These are phyloP conservation scores for Metschnikowia dekortorum DNA, from an alignment of 805 yeast genomes.

Conservation along the genomic window DNA sequence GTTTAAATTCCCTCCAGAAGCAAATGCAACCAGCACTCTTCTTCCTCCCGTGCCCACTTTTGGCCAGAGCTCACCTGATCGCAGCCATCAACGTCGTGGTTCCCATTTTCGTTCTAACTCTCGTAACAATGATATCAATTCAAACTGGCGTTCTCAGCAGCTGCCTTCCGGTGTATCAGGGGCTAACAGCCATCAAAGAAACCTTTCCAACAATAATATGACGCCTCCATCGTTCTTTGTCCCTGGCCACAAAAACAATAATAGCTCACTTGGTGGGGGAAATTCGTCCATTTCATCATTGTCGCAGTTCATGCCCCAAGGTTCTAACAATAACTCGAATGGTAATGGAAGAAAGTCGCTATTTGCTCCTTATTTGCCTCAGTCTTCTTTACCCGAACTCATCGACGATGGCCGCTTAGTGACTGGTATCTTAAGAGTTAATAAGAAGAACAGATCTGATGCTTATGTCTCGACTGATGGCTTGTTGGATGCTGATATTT, in stretches of 20 bases:
- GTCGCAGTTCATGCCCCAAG: slow-evolving; percentile 33
- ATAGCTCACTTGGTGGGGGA: slow-evolving; percentile 56
- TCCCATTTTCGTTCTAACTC: slow-evolving; percentile 39
- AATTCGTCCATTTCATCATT: slow-evolving; percentile 57
- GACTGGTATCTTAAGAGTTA: slow-evolving; percentile 88
- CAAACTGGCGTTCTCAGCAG: slow-evolving; percentile 65
- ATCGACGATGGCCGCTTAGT: slow-evolving; percentile 88
- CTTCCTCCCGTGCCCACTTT: slow-evolving; percentile 55
- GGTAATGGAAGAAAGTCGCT: slow-evolving; percentile 65
- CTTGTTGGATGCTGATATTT: slow-evolving; percentile 90
- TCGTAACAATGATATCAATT: slow-evolving; percentile 34
- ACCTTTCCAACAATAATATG: slow-evolving; percentile 24
- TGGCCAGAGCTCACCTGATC: slow-evolving; percentile 37
- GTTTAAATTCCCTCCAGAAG: slow-evolving; percentile 56
- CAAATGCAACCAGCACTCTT: slow-evolving; percentile 24
- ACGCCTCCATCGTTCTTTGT: slow-evolving; percentile 47
- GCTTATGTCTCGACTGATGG: slow-evolving; percentile 99
- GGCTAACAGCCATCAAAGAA: slow-evolving; percentile 12
- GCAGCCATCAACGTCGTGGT: slow-evolving; percentile 36
- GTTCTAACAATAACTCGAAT: slow-evolving; percentile 23
- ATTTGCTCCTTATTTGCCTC: slow-evolving; percentile 95
- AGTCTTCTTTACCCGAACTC: slow-evolving; percentile 83
- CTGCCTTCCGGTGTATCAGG: slow-evolving; percentile 27
- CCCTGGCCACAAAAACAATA: slow-evolving; percentile 77
- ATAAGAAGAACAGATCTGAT: slow-evolving; percentile 93